Evolutionary conservation across 2,329 filamentous ascomycete species (phyloP).

Genomic region (Cadophora gregata): DNA sequence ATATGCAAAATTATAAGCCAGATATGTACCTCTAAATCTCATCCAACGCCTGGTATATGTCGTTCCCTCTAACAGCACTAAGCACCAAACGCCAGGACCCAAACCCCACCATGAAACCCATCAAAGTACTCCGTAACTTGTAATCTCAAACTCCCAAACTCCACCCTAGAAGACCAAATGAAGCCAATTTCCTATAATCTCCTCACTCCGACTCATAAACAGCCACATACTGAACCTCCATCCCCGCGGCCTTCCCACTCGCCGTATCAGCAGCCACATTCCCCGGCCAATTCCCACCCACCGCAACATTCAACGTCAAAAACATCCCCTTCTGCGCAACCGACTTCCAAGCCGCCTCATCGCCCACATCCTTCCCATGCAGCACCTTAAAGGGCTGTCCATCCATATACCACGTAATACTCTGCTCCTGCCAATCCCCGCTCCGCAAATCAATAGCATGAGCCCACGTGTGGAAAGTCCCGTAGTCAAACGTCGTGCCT

Average conservation of each 20-base stretch:
- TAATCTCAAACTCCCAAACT: too few species aligned
- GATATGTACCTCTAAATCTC: neutral
- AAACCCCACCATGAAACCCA: too few species aligned
- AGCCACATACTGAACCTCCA: conserved; percentile 37
- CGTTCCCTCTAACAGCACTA: neutral
- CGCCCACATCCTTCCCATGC: conserved; percentile 29
- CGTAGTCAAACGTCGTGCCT: conserved; percentile 28
- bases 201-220: conserved; percentile 29
- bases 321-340: conserved; percentile 28
- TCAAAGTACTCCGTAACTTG: too few species aligned
- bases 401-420: conserved; percentile 36
- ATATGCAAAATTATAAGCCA: neutral
- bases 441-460: conserved; percentile 34
- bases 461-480: conserved; percentile 33
- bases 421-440: conserved; percentile 35
- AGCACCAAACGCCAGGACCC: neutral
- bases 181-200: neutral
- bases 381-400: conserved; percentile 30
- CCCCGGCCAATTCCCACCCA: conserved; percentile 34
- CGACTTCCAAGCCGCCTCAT: conserved; percentile 25
- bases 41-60: conserved; percentile 3
- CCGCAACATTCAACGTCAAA: conserved; percentile 36
- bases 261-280: conserved; percentile 26
- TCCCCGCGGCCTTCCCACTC: conserved; percentile 29
- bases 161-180: too few species aligned